Conservation (phyloP, 2,329 filamentous ascomycete genomes). For the Xylaria sp. region DNA sequence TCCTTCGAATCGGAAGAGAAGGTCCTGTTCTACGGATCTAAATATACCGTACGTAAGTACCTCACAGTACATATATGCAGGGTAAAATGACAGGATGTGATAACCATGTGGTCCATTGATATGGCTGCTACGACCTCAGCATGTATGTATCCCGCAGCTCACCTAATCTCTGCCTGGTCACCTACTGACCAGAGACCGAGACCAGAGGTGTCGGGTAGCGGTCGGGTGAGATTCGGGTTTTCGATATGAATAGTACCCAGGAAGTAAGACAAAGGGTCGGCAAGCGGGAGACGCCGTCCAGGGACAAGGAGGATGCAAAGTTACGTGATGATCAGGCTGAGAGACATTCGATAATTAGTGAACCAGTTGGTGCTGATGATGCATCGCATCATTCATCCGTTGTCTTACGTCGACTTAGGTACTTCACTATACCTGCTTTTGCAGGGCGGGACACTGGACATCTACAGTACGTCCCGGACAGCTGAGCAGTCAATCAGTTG, state of each 20-base stretch:
- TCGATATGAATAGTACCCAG: constrained; percentile 1
- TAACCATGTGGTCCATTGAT: constrained; percentile 15
- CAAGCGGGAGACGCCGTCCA: constrained; percentile 9
- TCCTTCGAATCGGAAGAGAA: neutral
- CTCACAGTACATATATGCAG: neutral
- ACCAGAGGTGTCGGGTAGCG: neutral
- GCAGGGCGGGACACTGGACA: neutral
- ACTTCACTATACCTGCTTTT: neutral
- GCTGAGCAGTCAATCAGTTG: neutral
- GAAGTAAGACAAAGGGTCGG: neutral
- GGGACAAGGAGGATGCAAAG: neutral
- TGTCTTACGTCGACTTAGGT: constrained; percentile 28
- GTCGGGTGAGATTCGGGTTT: neutral
- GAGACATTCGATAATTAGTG: constrained; percentile 23
- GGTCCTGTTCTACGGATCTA: no score
- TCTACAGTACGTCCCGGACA: neutral
- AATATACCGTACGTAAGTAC: neutral
- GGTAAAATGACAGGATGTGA: constrained; percentile 12
- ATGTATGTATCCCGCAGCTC: constrained; percentile 9
- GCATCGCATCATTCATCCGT: constrained; percentile 33
- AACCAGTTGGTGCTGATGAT: constrained; percentile 16
- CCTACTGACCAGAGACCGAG: neutral
- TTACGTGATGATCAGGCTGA: constrained; percentile 17
- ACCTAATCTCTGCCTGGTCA: constrained; percentile 8
- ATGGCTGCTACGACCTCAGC: neutral